Evolutionary conservation across 495 filamentous ascomycete species (phyloP), one percentile per base, ranked within the genome.

Genomic region (Neurospora sp.): DNA sequence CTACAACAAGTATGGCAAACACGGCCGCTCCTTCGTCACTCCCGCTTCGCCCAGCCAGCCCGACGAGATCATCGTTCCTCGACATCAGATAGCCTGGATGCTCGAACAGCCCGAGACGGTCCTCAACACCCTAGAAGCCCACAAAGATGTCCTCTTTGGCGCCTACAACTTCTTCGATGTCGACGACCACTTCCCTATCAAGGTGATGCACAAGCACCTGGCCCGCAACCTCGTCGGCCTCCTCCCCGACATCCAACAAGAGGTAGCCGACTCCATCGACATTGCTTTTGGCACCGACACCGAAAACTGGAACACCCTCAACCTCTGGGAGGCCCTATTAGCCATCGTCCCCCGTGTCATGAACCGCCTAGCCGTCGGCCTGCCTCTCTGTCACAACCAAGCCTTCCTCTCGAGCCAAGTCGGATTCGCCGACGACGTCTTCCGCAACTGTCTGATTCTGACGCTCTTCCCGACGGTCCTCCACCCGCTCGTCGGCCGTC

Each of bases 91-190:
- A 2, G 70, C 75, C 6, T 82, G 81, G 81, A 74, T 82, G 70
- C 76, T 82, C 70, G 80, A 82, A 68, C 77, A 73, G 42, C 80
- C 81, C 44, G 81, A 82, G 71, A 76, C 75, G 45, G 71, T 79
- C 0, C 71, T 81, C 16, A 81, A 76, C 6, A 73, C 80, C 0
- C 71, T 77, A 59, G 76, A 79, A 39, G 76, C 81, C 4, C 81
- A 82, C 73, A 70, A 71, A 9, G 77, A 78, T n/a, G 8, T 78
- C 27, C 71, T 82, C 8, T 75, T 79, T 59, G 74, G 71, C 61
- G 72, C 78, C 42, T 81, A 79, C 74, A 76, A 81, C 41, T 82
- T 82, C 74, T 74, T 82, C 39, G 72, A 75, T 20, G 35, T 72
- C 27, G 77, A 81, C 20, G 78, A 77, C 72, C 70, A 76, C 37